Evolutionary conservation across 176 grass and related monocot species (phyloP), one percentile per base, ranked within the genome.

Genomic region (Triticum monococcum): DNA sequence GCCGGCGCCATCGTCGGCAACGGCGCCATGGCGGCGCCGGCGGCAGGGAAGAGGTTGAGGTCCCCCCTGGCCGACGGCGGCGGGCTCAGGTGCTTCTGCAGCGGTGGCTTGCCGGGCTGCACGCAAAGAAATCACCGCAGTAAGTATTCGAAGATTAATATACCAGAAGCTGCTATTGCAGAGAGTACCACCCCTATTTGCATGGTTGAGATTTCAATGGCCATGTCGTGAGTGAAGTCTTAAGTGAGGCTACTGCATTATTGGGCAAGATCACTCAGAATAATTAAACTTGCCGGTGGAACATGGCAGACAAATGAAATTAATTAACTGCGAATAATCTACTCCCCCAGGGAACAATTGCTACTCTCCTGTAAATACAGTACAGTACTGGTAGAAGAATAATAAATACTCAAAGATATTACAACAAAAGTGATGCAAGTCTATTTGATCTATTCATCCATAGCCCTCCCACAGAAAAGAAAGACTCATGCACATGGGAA

Each of bases 51-150:
- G 57, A 85, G 82, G 84, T 92, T 93, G 6, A 91, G 83, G 45
- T 88, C 89, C 32, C 79, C 64, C 12, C 80, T 59, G 12, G 82
- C 50, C 50, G 50, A 7, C 50, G 50, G 9, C 4, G 84, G 8
- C 75, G 63, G 73, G 54, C 65, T 72, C 31, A 56, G 36, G 65
- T 86, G 87, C 83, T 87, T 95, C 65, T 24, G 91, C 36, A 89
- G 60, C 64, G 81, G 69, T 61, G 89, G 23, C 80, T 90, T 93
- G 52, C 91, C 89, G 66, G 87, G 52, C 93, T 91, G 90, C 89
- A 83, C 38, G 22, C 13, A 45, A 0, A 0, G 28, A 66, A 26
- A 84, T 13, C 23, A 38, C 9, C 50, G 16, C 50, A 18, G 35
- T n/a, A 14, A 43, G 4, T 43, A 30, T 30, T 30, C 28, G 28